These are phyloP conservation scores for Aspergillus asperescens DNA, from an alignment of 495 filamentous ascomycete genomes.

Conservation along the genomic window DNA sequence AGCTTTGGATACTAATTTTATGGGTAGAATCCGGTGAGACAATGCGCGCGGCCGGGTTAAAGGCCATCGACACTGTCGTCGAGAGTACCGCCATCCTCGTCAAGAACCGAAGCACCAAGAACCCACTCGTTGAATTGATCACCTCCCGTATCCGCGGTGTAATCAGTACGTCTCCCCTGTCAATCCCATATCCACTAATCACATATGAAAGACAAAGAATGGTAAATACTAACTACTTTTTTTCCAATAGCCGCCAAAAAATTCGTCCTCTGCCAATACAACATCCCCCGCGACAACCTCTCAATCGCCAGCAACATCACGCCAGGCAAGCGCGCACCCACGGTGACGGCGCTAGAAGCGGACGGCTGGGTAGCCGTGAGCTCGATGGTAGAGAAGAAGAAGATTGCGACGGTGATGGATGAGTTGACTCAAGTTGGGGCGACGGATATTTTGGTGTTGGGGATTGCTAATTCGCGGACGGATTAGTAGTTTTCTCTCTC, in stretches of 20 bases:
- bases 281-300: conserved; percentile 67
- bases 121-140: conserved; percentile 76
- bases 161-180: conserved; percentile 63
- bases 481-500: conserved; percentile 23
- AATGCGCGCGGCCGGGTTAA: conserved; percentile 95
- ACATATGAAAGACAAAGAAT: too few relatives aligned
- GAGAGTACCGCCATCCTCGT: conserved; percentile 83
- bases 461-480: conserved; percentile 79
- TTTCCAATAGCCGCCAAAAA: conserved; percentile 67
- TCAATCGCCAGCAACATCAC: conserved; percentile 69
- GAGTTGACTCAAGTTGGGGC: conserved; percentile 74
- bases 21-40: conserved; percentile 94
- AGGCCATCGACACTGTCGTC: conserved; percentile 90
- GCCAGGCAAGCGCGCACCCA: conserved; percentile 91
- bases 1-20: not conserved
- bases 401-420: conserved; percentile 87
- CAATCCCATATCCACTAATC: too few relatives aligned
- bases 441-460: conserved; percentile 78
- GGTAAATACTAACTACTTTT: not conserved
- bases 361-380: conserved; percentile 90
- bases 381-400: conserved; percentile 90
- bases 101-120: conserved; percentile 81
- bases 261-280: conserved; percentile 95
- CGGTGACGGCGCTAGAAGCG: conserved; percentile 79
- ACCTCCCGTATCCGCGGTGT: conserved; percentile 80